Percentiles rank a stretch among this genome's conserved stretches.
Evolutionary conservation across 495 filamentous ascomycete genomes (phyloP).

Genomic region (Hypoxylon trugodes): DNA sequence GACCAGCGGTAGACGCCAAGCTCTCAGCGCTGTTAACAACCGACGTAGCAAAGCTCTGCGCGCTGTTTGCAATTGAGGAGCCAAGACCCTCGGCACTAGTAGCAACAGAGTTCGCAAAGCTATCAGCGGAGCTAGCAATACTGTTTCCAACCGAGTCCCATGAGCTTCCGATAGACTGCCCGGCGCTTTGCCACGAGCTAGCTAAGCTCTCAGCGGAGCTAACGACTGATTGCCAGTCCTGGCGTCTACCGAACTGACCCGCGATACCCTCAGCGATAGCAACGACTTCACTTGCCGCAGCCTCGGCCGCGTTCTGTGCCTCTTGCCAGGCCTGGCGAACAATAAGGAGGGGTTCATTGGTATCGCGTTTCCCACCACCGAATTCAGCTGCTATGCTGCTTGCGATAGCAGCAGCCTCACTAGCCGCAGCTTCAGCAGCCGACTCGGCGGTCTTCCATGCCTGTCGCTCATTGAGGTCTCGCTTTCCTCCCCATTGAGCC

Average conservation of each 20-base stretch:
- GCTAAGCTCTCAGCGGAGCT: constrained; percentile 31
- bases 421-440: constrained; percentile 10
- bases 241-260: constrained; percentile 14
- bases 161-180: constrained; percentile 23
- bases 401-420: neutral
- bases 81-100: constrained; percentile 3
- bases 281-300: neutral
- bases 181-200: constrained; percentile 25
- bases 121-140: constrained; percentile 27
- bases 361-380: neutral
- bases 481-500: neutral
- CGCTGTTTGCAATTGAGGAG: constrained; percentile 13
- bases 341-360: neutral
- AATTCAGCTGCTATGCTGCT: constrained; percentile 12
- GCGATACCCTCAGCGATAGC: constrained; percentile 14
- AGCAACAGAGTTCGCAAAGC: constrained; percentile 21
- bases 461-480: constrained; percentile 1
- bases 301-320: neutral
- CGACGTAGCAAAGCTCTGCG: constrained; percentile 16
- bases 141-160: constrained; percentile 10
- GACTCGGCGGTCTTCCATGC: neutral
- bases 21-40: constrained; percentile 15
- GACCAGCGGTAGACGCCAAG: constrained; percentile 12
- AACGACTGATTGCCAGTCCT: constrained; percentile 33
- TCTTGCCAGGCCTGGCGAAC: constrained; percentile 1